Percentiles rank a stretch among this genome's conserved stretches.
Conservation (phyloP, 2,329 filamentous ascomycete species). For the Ceratocystis alfenasii region DNA sequence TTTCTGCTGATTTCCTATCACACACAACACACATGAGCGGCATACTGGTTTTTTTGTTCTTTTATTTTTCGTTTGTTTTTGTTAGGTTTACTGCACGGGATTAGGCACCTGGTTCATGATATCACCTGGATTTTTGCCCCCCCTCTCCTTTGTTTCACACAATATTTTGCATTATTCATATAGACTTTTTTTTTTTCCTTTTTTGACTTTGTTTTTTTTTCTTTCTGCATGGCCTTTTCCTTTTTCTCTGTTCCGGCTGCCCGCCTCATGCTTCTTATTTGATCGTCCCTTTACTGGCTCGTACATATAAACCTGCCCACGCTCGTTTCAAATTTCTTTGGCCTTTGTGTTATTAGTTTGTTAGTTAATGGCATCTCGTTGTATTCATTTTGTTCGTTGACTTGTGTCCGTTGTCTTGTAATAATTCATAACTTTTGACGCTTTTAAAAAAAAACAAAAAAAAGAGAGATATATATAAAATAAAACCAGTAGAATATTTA, state of each 20-base stretch:
- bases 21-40: slow-evolving; percentile 10
- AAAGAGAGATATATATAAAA: too few relatives aligned
- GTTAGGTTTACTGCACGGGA: not conserved
- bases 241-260: not conserved
- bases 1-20: not conserved
- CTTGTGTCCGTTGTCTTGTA: too few relatives aligned
- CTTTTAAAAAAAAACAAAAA: too few relatives aligned
- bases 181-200: not conserved
- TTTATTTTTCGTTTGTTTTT: not conserved
- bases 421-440: too few relatives aligned
- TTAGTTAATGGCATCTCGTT: too few relatives aligned
- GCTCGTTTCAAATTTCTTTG: too few relatives aligned
- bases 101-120: not conserved
- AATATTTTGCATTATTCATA: not conserved
- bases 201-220: not conserved
- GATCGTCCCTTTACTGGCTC: not conserved
- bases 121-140: not conserved
- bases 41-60: not conserved
- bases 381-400: too few relatives aligned
- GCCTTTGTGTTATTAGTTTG: too few relatives aligned
- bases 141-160: not conserved
- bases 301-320: not conserved
- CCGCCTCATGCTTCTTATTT: not conserved
- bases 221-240: not conserved
- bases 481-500: too few relatives aligned